phyloP scores from a whole-genome alignment of 176 grass and related monocot species.

The Aegilops sharonensis region DNA sequence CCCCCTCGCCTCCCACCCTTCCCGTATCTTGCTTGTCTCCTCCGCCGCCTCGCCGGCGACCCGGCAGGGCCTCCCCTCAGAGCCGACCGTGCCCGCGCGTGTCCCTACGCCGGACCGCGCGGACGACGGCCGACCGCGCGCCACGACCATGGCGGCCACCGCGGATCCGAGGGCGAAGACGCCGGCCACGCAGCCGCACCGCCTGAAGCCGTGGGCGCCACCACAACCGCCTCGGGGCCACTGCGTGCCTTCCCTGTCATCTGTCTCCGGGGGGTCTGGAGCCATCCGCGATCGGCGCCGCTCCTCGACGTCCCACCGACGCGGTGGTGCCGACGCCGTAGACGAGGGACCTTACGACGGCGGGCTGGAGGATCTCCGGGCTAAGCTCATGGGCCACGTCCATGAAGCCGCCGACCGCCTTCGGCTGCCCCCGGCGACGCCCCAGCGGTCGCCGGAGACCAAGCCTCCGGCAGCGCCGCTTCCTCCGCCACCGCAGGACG shows the following conservation, averaged over 20 bases:
- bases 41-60: conserved; percentile 20
- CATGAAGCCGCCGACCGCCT: conserved; percentile 49
- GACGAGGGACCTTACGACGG: not conserved
- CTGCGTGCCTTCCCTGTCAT: conserved; percentile 25
- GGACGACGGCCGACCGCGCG: not conserved
- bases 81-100: not conserved
- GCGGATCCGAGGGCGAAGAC: conserved; percentile 66
- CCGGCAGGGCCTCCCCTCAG: not conserved
- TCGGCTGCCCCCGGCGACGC: conserved; percentile 10
- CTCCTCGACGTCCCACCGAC: conserved; percentile 33
- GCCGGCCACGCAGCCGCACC: conserved; percentile 13
- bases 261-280: not conserved
- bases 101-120: not conserved
- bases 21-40: conserved; percentile 12
- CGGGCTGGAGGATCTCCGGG: conserved; percentile 48
- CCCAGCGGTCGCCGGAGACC: conserved; percentile 3
- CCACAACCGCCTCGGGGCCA: conserved; percentile 25
- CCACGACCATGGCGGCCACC: conserved; percentile 58
- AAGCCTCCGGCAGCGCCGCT: not conserved
- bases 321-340: not conserved
- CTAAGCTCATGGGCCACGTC: conserved; percentile 72
- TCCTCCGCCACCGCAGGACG: not conserved
- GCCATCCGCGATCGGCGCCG: conserved; percentile 33
- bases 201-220: conserved; percentile 42
- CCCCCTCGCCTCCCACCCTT: not conserved